A percentile compares a stretch with the other conserved stretches of the same genome.
phyloP scores from a whole-genome alignment of 192 early-diverging fungal species.

The Backusella tarrabulga region DNA sequence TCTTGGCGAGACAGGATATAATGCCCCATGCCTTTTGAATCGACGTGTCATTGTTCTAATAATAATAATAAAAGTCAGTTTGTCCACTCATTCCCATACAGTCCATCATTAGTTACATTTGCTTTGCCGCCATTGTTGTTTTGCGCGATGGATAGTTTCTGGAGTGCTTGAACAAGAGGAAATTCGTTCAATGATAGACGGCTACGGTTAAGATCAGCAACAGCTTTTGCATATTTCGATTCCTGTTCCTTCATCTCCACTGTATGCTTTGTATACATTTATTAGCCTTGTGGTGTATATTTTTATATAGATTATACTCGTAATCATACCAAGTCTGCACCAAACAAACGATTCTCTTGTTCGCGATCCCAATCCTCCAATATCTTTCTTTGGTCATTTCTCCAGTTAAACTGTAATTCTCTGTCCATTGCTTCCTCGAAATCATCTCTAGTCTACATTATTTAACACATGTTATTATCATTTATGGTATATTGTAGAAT shows the following conservation, averaged over 20 bases:
- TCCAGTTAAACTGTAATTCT: constrained; percentile 8
- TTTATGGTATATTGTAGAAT: neutral
- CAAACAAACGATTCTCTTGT: constrained; percentile 5
- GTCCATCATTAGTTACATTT: neutral
- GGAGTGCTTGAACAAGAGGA: neutral
- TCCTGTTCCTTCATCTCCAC: neutral
- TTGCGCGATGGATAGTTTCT: neutral
- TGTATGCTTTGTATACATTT: neutral
- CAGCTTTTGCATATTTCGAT: neutral
- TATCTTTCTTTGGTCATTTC: neutral
- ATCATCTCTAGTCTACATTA: neutral
- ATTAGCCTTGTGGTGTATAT: no score
- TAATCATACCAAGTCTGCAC: constrained; percentile 3
- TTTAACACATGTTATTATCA: neutral
- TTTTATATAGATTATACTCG: neutral
- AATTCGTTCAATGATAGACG: neutral
- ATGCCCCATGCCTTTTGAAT: constrained; percentile 3
- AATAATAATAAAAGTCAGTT: neutral
- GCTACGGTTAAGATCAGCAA: neutral
- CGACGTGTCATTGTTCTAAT: neutral
- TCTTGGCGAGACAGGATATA: neutral
- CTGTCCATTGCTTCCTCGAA: neutral
- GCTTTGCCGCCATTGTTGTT: neutral
- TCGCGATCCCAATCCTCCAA: constrained; percentile 11
- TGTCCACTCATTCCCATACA: neutral